Conservation (phyloP, 1,284 basidiomycete species). For the Ustilago shanxiensis region DNA sequence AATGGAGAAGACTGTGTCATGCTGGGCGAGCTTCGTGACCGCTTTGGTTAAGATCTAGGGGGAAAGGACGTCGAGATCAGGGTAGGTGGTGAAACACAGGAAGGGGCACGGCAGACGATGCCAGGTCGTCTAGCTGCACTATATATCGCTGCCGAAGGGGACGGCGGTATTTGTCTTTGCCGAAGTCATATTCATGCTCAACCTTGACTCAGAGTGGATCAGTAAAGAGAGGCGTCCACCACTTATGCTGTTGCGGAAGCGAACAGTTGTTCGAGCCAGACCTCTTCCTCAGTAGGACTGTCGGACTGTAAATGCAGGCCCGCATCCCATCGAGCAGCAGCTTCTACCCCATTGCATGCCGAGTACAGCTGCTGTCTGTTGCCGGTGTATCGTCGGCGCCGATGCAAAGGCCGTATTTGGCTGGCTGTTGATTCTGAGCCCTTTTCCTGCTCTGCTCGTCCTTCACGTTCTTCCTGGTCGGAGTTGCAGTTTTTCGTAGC, state of each 20-base stretch:
- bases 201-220: not conserved
- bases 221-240: not conserved
- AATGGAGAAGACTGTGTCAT: conserved; percentile 44
- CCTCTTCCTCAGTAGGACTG: not conserved
- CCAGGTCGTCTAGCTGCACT: not conserved
- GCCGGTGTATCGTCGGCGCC: conserved; percentile 28
- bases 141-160: conserved; percentile 1
- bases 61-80: not conserved
- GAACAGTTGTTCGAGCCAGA: not conserved
- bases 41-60: not conserved
- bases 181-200: not conserved
- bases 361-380: not conserved
- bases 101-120: not conserved
- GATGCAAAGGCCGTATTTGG: conserved; percentile 5
- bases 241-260: too few species aligned
- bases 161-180: not conserved
- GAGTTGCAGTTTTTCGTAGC: not conserved
- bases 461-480: not conserved
- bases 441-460: not conserved
- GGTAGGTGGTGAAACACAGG: not conserved
- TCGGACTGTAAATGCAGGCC: not conserved
- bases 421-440: not conserved
- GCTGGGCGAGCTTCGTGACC: not conserved
- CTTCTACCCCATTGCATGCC: not conserved
- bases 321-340: not conserved